phyloP scores from a whole-genome alignment of 164 flowering plant species.

The Tinospora cordifolia region DNA sequence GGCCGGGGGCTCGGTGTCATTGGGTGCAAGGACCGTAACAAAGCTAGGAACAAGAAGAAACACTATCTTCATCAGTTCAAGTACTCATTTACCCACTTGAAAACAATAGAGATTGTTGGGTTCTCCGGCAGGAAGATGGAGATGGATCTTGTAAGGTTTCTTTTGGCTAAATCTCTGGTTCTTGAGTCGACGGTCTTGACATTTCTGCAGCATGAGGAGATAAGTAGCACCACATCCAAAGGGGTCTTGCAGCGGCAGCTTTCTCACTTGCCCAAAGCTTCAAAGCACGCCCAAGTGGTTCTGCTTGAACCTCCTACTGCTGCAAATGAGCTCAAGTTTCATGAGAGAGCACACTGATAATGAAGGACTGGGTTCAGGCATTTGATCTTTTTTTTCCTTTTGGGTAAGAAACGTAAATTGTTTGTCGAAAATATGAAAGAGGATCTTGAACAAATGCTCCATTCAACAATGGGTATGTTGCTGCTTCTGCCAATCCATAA shows the following conservation, averaged over 20 bases:
- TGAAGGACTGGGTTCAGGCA: no score
- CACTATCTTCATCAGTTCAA: background rate
- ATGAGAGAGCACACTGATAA: no score
- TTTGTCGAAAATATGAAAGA: no score
- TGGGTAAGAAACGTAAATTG: no score
- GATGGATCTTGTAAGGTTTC: background rate
- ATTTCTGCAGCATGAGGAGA: background rate
- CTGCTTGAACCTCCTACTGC: background rate
- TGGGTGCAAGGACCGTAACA: background rate
- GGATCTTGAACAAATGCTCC: no score
- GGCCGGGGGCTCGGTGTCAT: no score
- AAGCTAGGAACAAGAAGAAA: background rate
- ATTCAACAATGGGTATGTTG: no score
- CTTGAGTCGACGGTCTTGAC: background rate
- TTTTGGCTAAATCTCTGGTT: background rate
- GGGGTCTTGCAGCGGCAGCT: background rate
- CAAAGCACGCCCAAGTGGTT: background rate
- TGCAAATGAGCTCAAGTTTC: background rate
- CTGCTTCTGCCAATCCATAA: no score
- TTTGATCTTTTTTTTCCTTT: no score
- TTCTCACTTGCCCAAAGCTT: background rate
- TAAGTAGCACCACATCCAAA: no score
- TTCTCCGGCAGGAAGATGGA: background rate
- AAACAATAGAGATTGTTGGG: conserved; percentile 2
- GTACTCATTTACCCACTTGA: background rate